Conservation (phyloP, 352 stramenopile species). For the Phytophthora ramorum region DNA sequence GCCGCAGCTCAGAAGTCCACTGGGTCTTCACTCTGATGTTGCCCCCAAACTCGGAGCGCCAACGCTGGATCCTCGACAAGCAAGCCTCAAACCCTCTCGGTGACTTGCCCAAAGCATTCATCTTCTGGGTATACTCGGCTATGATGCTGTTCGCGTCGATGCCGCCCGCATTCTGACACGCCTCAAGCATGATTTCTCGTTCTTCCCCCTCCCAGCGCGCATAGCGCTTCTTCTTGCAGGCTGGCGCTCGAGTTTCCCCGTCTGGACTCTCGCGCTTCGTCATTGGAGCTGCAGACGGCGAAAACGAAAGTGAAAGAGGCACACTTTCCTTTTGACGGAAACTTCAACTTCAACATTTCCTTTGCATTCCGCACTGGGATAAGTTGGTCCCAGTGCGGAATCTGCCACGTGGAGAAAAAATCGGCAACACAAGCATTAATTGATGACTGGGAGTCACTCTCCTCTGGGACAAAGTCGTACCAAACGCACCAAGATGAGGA, state of each 20-base stretch:
- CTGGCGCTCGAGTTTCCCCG: too few species aligned
- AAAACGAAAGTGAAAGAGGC: not conserved
- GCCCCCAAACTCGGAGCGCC: not conserved
- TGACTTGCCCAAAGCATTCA: not conserved
- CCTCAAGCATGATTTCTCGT: not conserved
- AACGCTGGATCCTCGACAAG: not conserved
- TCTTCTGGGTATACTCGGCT: not conserved
- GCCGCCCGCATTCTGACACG: not conserved
- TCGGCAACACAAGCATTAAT: not conserved
- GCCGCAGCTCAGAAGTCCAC: not conserved
- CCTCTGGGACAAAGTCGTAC: not conserved
- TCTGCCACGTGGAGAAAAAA: not conserved
- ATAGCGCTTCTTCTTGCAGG: not conserved
- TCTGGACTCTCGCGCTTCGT: not conserved
- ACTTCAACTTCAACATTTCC: slow-evolving; percentile 19
- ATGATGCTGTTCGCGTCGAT: not conserved
- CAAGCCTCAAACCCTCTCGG: not conserved
- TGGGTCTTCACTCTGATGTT: not conserved
- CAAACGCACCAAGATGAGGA: slow-evolving; percentile 2
- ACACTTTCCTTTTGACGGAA: not conserved
- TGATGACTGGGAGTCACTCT: not conserved
- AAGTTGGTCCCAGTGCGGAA: not conserved
- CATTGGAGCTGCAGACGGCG: not conserved
- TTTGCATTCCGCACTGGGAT: not conserved
- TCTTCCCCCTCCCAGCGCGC: not conserved